Evolutionary conservation across 768 basidiomycete genomes (phyloP), one percentile per base, ranked within the genome.

Genomic region (Hemileccinum rubropunctum): DNA sequence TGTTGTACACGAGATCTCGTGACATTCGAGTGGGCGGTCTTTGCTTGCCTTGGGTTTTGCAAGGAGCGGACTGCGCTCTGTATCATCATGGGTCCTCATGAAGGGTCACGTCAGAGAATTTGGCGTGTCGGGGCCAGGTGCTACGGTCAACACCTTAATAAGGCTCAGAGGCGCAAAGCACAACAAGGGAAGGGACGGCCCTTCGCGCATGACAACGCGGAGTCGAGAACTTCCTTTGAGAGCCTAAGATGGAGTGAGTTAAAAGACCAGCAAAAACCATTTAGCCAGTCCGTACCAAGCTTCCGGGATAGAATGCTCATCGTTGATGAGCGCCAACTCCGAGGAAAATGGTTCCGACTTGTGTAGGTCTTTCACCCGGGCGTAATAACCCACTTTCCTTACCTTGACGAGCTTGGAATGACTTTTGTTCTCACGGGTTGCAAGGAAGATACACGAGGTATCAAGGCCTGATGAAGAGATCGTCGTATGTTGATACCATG

Each of bases 301-400:
- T 12, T 68, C 69, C n/a, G 69, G 65, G 26, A 61, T 48, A n/a
- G 33, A 36, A 17, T 47, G n/a, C 7, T 63, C 60, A 27, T 64
- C 61, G 17, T 53, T 58, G 30, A 36, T 33, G 21, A 34, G 23
- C 4, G 45, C 27, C 45, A 63, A 30, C 14, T 58, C 51, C 38
- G 45, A 52, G 4, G 78, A 78, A 56, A 95, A 91, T 0, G 84
- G 81, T 58, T 97, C 92, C 3, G 94, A 95, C 15, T 83, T 76
- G 60, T 95, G 87, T 30, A 94, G 71, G 62, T 95, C 91, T 23
- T 85, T 72, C 30, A 98, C 73, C 1, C 79, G 79, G 6, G 82
- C 82, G 55, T 85, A 77, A 63, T 85, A 97, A 14, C 76, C 81
- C n/a, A n/a, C n/a, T n/a, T n/a, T n/a, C n/a, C n/a, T n/a, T n/a